Percentiles rank a stretch among this genome's conserved stretches.
Evolutionary conservation across 1,284 basidiomycete genomes (phyloP).

Genomic region (Filobasidium uniguttulatum): DNA sequence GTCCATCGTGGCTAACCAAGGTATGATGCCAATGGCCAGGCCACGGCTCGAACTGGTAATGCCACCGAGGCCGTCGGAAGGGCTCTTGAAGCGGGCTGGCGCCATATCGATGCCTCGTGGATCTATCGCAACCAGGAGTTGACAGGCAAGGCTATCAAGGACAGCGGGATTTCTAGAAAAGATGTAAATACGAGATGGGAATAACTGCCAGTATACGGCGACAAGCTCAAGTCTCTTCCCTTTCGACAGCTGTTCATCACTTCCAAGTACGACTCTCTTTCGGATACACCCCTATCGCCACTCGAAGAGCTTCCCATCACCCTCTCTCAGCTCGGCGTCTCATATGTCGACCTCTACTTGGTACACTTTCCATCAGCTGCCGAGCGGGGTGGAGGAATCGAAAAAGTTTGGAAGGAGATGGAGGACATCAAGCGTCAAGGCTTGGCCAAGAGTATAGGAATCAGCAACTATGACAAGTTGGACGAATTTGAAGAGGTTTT

Average conservation of each 20-base stretch:
- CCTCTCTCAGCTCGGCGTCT: slow-evolving; percentile 52
- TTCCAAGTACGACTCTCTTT: slow-evolving; percentile 1
- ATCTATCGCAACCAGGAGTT: slow-evolving; percentile 71
- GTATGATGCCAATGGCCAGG: background rate
- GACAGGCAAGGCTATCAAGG: slow-evolving; percentile 63
- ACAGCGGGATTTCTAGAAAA: slow-evolving; percentile 44
- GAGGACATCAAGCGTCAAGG: background rate
- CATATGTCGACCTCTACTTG: slow-evolving; percentile 68
- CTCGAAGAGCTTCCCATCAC: slow-evolving; percentile 54
- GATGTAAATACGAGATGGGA: slow-evolving; percentile 37
- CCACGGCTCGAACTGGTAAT: background rate
- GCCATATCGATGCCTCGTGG: slow-evolving; percentile 65
- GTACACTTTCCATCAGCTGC: slow-evolving; percentile 46
- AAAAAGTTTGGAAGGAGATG: background rate
- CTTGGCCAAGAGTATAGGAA: background rate
- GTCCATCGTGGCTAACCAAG: background rate
- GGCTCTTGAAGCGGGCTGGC: slow-evolving; percentile 43
- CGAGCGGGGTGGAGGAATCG: background rate
- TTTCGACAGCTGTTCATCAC: slow-evolving; percentile 1
- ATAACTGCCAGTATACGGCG: slow-evolving; percentile 41
- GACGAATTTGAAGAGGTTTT: background rate
- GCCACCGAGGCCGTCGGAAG: slow-evolving; percentile 32
- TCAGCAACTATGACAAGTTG: background rate
- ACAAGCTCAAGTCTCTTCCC: slow-evolving; percentile 40
- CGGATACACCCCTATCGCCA: slow-evolving; percentile 38